Base-by-base conservation (phyloP, 805 yeast species). In the Hanseniaspora clermontiae region DNA sequence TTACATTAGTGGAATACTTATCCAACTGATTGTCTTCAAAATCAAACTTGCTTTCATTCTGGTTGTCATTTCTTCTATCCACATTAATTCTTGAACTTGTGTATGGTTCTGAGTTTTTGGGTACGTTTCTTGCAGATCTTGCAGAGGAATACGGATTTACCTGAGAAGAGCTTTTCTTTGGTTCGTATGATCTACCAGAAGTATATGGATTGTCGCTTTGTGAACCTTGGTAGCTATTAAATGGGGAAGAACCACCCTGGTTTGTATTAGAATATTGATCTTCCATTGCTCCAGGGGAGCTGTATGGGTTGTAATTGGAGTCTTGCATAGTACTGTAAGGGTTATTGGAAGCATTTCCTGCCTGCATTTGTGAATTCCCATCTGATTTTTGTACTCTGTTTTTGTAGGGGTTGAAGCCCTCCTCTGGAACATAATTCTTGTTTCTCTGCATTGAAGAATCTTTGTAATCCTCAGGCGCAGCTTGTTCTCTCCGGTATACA, bases 1-100 rank as follows among this genome's bases (percentile, higher is more conserved):
- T 37, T 7, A 42, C 49, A 27, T 40, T 43, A 2, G 57, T 38
- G 2, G 46, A 15, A 37, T 45, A 19, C 17, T 39, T 38, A 19
- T 39, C 17, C n/a, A 38, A 43, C 20, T 51, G 47, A 24, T 34
- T 55, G 11, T 59, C 60, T 57, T 65, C 68, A 55, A 65, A 65
- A 43, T 64, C 64, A 51, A 64, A 64, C 17, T 60, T 59, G 10
- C 55, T 51, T 31, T 59, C 58, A 32, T 49, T 54, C 50, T 10
- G 14, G 15, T 58, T 46, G 4, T 51, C 48, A 47, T 10, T 29
- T 15, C 29, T 47, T 36, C 15, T 43, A 29, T 43, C 20, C 7
- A 46, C 36, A 37, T 48, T 43, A 31, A 43, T 43, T 32, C 58
- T 55, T 15, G 53, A 43, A 14, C 49, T 55, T 9, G 51, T 36